Conservation (phyloP, 192 early-diverging fungal species). For the Chytriomyces sp. region DNA sequence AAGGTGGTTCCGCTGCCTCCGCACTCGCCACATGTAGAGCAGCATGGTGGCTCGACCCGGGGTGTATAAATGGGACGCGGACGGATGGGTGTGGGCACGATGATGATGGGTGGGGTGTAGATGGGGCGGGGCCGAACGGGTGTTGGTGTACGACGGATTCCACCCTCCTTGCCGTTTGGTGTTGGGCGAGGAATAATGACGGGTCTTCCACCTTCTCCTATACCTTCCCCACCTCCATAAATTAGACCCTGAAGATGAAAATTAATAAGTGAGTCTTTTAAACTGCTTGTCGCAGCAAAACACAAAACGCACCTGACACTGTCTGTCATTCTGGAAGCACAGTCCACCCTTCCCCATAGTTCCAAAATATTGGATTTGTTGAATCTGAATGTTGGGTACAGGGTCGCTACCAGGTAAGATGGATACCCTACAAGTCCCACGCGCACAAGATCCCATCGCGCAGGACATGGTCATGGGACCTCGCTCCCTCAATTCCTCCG, state of each 20-base stretch:
- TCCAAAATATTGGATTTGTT: slow-evolving; percentile 1
- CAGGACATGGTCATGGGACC: not conserved
- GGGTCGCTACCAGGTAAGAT: not conserved
- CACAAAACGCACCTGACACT: not conserved
- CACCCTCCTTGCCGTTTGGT: too few relatives aligned
- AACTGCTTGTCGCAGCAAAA: too few relatives aligned
- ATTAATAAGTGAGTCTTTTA: too few relatives aligned
- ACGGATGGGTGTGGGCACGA: not conserved
- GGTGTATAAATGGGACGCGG: not conserved
- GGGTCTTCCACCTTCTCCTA: too few relatives aligned
- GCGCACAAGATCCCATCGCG: not conserved
- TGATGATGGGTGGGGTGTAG: not conserved
- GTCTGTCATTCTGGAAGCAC: not conserved
- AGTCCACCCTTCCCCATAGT: not conserved
- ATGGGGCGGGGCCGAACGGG: not conserved
- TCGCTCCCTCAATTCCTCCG: not conserved
- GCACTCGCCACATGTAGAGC: not conserved
- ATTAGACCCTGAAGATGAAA: too few relatives aligned
- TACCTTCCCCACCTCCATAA: too few relatives aligned
- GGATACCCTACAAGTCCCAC: not conserved
- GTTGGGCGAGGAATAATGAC: too few relatives aligned
- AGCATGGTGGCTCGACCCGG: not conserved
- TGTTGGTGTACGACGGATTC: too few relatives aligned
- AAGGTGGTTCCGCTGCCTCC: not conserved
- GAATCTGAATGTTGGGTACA: slow-evolving; percentile 1